A percentile compares a stretch with the other conserved stretches of the same genome.
These are phyloP conservation scores for Suillus plorans DNA, from an alignment of 768 basidiomycete genomes.

Conservation along the genomic window DNA sequence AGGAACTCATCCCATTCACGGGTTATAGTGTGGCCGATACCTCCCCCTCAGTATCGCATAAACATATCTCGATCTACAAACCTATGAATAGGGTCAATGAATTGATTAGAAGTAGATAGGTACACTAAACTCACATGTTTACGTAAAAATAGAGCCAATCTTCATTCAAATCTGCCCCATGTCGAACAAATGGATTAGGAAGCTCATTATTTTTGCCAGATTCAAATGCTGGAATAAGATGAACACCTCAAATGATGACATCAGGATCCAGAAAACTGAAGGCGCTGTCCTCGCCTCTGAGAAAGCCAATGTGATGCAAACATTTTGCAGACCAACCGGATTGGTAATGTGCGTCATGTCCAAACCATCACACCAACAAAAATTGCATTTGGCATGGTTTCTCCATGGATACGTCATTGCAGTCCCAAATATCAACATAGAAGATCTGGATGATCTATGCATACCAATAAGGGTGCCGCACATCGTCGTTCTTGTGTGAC, in stretches of 20 bases:
- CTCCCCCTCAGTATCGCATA: slow-evolving; percentile 29
- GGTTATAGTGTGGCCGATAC: slow-evolving; percentile 26
- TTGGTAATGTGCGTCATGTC: slow-evolving; percentile 28
- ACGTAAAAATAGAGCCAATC: slow-evolving; percentile 35
- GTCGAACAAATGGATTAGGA: not conserved
- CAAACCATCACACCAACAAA: slow-evolving; percentile 44
- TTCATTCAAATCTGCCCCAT: slow-evolving; percentile 12
- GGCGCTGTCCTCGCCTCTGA: slow-evolving; percentile 14
- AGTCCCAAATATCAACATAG: slow-evolving; percentile 18
- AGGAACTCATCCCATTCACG: not conserved
- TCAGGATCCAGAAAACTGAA: slow-evolving; percentile 50
- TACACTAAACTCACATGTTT: slow-evolving; percentile 25
- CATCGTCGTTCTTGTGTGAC: slow-evolving; percentile 18
- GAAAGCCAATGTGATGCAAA: slow-evolving; percentile 31
- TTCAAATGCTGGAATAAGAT: slow-evolving; percentile 43
- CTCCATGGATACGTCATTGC: not conserved
- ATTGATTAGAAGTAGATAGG: not conserved
- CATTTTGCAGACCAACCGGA: slow-evolving; percentile 20
- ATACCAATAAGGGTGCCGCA: slow-evolving; percentile 38
- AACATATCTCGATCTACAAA: slow-evolving; percentile 38
- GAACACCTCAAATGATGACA: slow-evolving; percentile 14
- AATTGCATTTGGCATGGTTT: slow-evolving; percentile 31
- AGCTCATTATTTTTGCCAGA: slow-evolving; percentile 16
- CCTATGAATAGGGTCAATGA: slow-evolving; percentile 14
- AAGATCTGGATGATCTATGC: slow-evolving; percentile 34